These are phyloP conservation scores for Boletales sp. DNA, from an alignment of 768 basidiomycete genomes.

Conservation along the genomic window DNA sequence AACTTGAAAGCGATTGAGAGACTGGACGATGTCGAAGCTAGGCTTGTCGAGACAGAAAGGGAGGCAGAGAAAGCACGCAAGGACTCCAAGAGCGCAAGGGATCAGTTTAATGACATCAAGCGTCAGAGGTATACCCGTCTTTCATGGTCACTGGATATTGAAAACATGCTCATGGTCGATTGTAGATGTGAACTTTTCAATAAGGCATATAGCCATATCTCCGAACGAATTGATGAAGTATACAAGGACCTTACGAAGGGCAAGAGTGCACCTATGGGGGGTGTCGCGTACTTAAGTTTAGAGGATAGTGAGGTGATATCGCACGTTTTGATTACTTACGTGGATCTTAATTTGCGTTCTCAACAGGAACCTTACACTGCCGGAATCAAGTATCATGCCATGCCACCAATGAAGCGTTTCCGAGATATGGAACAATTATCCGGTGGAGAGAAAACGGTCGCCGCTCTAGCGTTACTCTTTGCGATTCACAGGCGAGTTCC, in stretches of 20 bases:
- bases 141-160: not conserved
- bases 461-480: slow-evolving; percentile 92
- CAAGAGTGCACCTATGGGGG: slow-evolving; percentile 89
- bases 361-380: slow-evolving; percentile 74
- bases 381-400: slow-evolving; percentile 98
- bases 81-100: slow-evolving; percentile 86
- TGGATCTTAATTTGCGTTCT: slow-evolving; percentile 2
- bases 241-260: slow-evolving; percentile 99
- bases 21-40: slow-evolving; percentile 80
- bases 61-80: slow-evolving; percentile 92
- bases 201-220: slow-evolving; percentile 94
- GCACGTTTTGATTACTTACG: slow-evolving; percentile 15
- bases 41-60: slow-evolving; percentile 82
- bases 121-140: slow-evolving; percentile 56
- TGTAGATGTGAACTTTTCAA: slow-evolving; percentile 80
- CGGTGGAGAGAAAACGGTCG: slow-evolving; percentile 98
- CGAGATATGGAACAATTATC: slow-evolving; percentile 99
- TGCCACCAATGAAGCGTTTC: slow-evolving; percentile 99
- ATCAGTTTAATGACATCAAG: slow-evolving; percentile 87
- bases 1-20: slow-evolving; percentile 96
- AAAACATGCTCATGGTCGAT: not conserved
- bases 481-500: slow-evolving; percentile 83
- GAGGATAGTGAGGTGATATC: slow-evolving; percentile 87
- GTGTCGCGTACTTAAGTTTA: slow-evolving; percentile 92
- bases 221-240: slow-evolving; percentile 89